Base-by-base conservation (phyloP, 2,329 filamentous ascomycete genomes). In the Colletotrichum sublineola region DNA sequence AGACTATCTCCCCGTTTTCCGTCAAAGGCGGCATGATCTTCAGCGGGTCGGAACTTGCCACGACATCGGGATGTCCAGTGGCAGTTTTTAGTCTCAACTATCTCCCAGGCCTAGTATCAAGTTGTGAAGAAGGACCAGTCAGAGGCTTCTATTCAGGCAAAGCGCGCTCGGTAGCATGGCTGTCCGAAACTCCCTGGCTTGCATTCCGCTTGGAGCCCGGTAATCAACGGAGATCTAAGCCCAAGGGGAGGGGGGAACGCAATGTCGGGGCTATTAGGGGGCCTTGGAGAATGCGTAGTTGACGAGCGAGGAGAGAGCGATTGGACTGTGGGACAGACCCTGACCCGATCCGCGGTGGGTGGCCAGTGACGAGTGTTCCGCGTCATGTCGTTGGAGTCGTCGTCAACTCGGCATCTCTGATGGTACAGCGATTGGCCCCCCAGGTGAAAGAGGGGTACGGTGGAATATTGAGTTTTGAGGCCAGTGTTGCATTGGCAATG, bases 11-110 rank as follows among this genome's bases (percentile, higher is more conserved):
- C 52, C 58, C 44, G 52, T 69, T 67, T 29, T 46, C 46, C 33
- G 46, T 52, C 60, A 63, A 63, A 60, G 55, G 52, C 67, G 58
- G 58, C 20, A 69, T 60, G 69, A 65, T 72, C 69, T 72, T 72
- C 69, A 72, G 69, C 69, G 66, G 69, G 53, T 44, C 69, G 69
- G 60, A 31, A 65, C 66, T 64, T 72, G 52, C 69, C 69, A 64
- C 64, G 66, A 42, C 66, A 69, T 48, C 20, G 58, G 66, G n/a
- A 46, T 33, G 46, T 52, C 60, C 33, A 63, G 60, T 33, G 38
- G 36, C 31, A 36, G 24, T 14, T 3, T 18, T 6, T 44, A 18
- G 18, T 29, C 14, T 31, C 46, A 63, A 52, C n/a, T 14, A 9
- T 14, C 20, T 36, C 15, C 46, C 31, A 52, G 46, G 48, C 14